Conservation (phyloP, 306 rosid genomes). For the Rosa rugosa region DNA sequence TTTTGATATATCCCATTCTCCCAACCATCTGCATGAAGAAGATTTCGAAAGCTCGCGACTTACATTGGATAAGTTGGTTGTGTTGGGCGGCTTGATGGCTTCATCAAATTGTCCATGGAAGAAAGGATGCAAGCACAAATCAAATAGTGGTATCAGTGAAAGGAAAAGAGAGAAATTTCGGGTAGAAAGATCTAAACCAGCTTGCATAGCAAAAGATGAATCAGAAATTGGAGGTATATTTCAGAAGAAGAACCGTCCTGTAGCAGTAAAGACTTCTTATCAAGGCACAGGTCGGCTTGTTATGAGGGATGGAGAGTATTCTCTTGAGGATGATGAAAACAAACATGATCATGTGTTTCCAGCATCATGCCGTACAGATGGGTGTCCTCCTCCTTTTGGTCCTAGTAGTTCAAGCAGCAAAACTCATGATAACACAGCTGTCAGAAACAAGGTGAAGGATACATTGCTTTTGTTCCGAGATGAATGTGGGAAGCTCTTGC, state of each 20-base stretch:
- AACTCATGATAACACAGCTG: slow-evolving; percentile 28
- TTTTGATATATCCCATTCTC: slow-evolving; percentile 7
- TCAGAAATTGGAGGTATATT: slow-evolving; percentile 28
- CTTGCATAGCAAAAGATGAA: slow-evolving; percentile 36
- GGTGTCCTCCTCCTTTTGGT: not conserved
- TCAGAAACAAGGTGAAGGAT: slow-evolving; percentile 63
- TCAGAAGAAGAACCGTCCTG: slow-evolving; percentile 28
- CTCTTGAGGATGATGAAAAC: slow-evolving; percentile 21
- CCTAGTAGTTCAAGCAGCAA: not conserved
- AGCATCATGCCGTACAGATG: slow-evolving; percentile 17
- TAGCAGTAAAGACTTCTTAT: slow-evolving; percentile 23
- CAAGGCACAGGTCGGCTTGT: slow-evolving; percentile 35
- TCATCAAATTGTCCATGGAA: slow-evolving; percentile 60
- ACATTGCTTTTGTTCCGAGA: slow-evolving; percentile 66
- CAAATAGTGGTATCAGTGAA: slow-evolving; percentile 32
- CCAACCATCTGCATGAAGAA: not conserved
- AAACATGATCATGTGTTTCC: slow-evolving; percentile 24
- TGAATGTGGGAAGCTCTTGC: slow-evolving; percentile 67
- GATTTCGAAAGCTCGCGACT: not conserved
- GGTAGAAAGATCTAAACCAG: slow-evolving; percentile 33
- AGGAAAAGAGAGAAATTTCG: slow-evolving; percentile 35
- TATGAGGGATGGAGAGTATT: slow-evolving; percentile 30
- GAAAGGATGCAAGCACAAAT: slow-evolving; percentile 33
- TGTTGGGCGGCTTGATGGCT: slow-evolving; percentile 63
- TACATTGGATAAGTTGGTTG: slow-evolving; percentile 25